phyloP scores from a whole-genome alignment of 2,329 filamentous ascomycete genomes.

The Fusarium sp. region DNA sequence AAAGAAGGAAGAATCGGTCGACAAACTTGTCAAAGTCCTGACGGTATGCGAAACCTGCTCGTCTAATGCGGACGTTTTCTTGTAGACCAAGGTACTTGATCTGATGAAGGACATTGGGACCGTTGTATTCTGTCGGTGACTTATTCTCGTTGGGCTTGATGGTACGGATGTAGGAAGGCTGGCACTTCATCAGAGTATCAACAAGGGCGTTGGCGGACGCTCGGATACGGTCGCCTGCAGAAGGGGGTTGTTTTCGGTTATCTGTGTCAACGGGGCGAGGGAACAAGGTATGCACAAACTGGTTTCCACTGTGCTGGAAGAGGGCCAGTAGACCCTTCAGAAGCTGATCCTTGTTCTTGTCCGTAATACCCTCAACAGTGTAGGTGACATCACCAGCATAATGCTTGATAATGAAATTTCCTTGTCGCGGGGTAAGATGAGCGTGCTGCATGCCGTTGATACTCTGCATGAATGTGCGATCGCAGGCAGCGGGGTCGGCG shows the following conservation, averaged over 20 bases:
- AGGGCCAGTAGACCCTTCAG: slow-evolving; percentile 93
- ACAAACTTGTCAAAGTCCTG: slow-evolving; percentile 99
- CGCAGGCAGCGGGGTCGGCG: slow-evolving; percentile 92
- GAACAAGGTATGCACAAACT: slow-evolving; percentile 89
- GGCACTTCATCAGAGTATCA: slow-evolving; percentile 94
- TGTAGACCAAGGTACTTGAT: slow-evolving; percentile 99
- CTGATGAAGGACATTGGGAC: slow-evolving; percentile 93
- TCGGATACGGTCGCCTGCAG: slow-evolving; percentile 96
- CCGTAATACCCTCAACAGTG: slow-evolving; percentile 94
- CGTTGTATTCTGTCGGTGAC: slow-evolving; percentile 91
- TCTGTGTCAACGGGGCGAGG: slow-evolving; percentile 94
- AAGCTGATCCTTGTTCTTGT: slow-evolving; percentile 99
- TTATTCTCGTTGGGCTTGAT: slow-evolving; percentile 99
- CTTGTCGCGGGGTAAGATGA: slow-evolving; percentile 91
- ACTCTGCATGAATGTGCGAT: slow-evolving; percentile 94
- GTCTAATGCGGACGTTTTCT: slow-evolving; percentile 96
- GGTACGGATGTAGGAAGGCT: slow-evolving; percentile 97
- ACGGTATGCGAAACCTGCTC: slow-evolving; percentile 96
- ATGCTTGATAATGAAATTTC: slow-evolving; percentile 98
- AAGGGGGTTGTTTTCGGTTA: slow-evolving; percentile 92
- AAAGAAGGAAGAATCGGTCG: slow-evolving; percentile 94
- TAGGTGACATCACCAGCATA: slow-evolving; percentile 98
- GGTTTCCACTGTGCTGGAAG: slow-evolving; percentile 84
- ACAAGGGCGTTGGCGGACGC: slow-evolving; percentile 94
- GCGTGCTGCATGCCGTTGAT: slow-evolving; percentile 91